Conservation (phyloP, 306 rosid species). For the Benincasa hispida region DNA sequence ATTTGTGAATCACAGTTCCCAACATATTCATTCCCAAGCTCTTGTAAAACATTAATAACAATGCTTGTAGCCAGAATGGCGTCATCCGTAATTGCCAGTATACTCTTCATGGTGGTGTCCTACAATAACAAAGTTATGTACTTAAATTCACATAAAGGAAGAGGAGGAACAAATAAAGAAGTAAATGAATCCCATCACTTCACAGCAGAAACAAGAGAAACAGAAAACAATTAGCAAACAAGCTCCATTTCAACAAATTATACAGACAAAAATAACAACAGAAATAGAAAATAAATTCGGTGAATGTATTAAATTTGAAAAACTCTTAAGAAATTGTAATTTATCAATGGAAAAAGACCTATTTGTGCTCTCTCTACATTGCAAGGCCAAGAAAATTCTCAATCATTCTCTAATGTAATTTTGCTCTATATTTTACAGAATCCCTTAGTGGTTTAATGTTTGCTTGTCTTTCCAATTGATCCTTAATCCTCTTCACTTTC, state of each 20-base stretch:
- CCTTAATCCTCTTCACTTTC: background rate
- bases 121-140: background rate
- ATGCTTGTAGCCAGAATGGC: background rate
- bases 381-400: background rate
- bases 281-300: background rate
- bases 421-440: background rate
- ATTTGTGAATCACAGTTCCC: background rate
- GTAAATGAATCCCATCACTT: background rate
- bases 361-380: background rate
- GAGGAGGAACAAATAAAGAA: background rate
- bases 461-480: background rate
- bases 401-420: background rate
- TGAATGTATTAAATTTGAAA: background rate
- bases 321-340: background rate
- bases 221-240: background rate
- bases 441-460: background rate
- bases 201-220: background rate
- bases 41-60: background rate
- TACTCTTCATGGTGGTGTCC: background rate
- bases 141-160: background rate
- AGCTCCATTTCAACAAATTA: background rate
- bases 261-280: background rate
- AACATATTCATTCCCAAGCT: slow-evolving; percentile 3
- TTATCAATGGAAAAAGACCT: background rate
- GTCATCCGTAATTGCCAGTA: background rate